Percentiles rank a stretch among this genome's conserved stretches.
Evolutionary conservation across 208 protist species (phyloP).

Genomic region (Trypanosoma congolense): DNA sequence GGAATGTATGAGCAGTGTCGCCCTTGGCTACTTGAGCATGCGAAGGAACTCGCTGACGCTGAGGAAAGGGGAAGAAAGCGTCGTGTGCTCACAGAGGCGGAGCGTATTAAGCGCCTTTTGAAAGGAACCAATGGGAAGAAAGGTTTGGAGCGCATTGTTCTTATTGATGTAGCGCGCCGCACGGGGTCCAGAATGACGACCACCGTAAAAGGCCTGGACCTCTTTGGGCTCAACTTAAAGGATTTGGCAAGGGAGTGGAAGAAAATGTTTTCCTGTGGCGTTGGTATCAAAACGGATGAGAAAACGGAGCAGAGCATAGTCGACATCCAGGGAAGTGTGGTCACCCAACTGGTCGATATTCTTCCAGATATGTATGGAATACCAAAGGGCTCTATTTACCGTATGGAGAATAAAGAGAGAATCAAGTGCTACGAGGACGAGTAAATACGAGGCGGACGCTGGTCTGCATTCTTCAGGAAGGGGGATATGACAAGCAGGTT

Average conservation of each 20-base stretch:
- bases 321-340: conserved; percentile 79
- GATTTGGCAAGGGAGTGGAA: conserved; percentile 76
- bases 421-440: conserved; percentile 20
- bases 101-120: conserved; percentile 67
- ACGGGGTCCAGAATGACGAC: conserved; percentile 65
- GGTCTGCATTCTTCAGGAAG: too few species aligned
- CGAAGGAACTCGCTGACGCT: conserved; percentile 73
- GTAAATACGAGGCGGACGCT: neutral
- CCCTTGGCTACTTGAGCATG: conserved; percentile 84
- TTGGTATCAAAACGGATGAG: conserved; percentile 56
- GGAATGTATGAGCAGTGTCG: conserved; percentile 90
- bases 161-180: conserved; percentile 59
- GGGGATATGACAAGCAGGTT: neutral
- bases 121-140: conserved; percentile 77
- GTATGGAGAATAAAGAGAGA: conserved; percentile 78
- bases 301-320: conserved; percentile 71
- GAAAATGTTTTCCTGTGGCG: conserved; percentile 84
- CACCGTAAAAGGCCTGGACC: conserved; percentile 74
- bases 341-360: conserved; percentile 60
- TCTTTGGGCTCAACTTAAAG: conserved; percentile 85
- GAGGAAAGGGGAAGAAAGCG: conserved; percentile 78
- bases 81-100: conserved; percentile 78
- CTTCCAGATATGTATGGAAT: conserved; percentile 73
- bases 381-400: conserved; percentile 63
- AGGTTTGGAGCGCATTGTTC: conserved; percentile 64